Evolutionary conservation across 1,139 yeast genomes (phyloP), one percentile per base, ranked within the genome.

Genomic region (Suhomyces bokatorum): DNA sequence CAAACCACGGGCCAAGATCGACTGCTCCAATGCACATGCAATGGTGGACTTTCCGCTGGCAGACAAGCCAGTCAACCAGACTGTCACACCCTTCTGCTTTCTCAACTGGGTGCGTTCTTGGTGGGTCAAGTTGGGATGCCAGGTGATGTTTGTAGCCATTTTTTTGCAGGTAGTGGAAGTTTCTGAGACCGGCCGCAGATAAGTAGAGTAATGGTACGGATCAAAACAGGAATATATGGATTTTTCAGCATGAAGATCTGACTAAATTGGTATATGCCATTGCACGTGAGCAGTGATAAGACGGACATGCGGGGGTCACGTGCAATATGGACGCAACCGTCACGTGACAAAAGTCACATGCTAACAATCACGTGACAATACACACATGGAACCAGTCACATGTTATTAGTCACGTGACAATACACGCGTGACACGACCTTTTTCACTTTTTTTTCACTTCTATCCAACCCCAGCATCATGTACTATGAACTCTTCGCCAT

Each of bases 21-120:
- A 74, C 68, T 87, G 95, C 67, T 91, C 98, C 48, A 91, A 77
- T 6, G 96, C 97, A 64, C 96, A 87, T 2, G 98, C 98, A 62
- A 91, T 87, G 44, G 97, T 91, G 58, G 93, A 84, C 67, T 91
- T 91, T 49, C 98, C 98, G 44, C 95, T 85, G 7, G 98, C 98
- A 49, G 96, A 87, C 53, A 91, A 77, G 3, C 98, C 98, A 10
- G 98, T 91, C 57, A 91, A 77, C 98, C 98, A 91, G 35, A 91
- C 76, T 20, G 98, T 91, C 48, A 87, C 85, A 41, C 98, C 98
- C 50, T 78, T 78, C 71, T 91, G 97, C 50, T 84, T 83, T 53
- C 89, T 81, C 48, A 87, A 70, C 24, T 64, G 68, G 39, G 79
- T 67, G 59, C 98, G 85, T 69, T 91, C 97, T 17, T 75, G 81